phyloP scores from a whole-genome alignment of 2,329 filamentous ascomycete species.

The Aspergillus sojae region DNA sequence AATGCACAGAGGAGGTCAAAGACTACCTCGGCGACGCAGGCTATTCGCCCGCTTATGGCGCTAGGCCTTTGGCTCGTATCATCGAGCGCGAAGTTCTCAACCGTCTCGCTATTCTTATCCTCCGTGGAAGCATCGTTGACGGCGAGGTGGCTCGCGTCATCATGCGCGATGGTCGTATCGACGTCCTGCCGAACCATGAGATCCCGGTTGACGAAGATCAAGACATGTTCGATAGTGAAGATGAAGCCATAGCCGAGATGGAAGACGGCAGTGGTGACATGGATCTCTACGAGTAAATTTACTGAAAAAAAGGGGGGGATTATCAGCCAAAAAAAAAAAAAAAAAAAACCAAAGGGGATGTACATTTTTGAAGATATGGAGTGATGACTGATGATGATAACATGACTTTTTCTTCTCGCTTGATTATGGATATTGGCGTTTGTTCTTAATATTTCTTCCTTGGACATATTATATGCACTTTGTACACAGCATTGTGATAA shows the following conservation, averaged over 20 bases:
- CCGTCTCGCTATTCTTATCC: constrained; percentile 84
- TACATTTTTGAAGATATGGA: not conserved
- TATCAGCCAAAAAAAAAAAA: not conserved
- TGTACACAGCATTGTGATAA: not conserved
- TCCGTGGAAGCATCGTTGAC: constrained; percentile 81
- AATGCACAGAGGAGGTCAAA: constrained; percentile 81
- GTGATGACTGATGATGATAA: constrained; percentile 5
- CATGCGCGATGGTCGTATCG: constrained; percentile 76
- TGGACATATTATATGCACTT: not conserved
- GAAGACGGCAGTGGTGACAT: constrained; percentile 60
- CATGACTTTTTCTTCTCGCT: constrained; percentile 3
- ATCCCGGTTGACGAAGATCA: constrained; percentile 64
- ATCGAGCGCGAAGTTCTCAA: constrained; percentile 99
- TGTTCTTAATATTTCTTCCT: not conserved
- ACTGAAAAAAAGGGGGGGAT: not conserved
- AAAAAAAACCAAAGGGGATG: not conserved
- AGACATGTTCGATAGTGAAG: constrained; percentile 75
- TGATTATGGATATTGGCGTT: not conserved
- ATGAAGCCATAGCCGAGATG: constrained; percentile 74
- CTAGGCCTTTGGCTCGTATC: constrained; percentile 80
- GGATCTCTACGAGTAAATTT: constrained; percentile 61
- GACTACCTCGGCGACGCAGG: constrained; percentile 90
- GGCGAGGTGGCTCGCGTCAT: constrained; percentile 81
- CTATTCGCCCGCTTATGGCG: constrained; percentile 94
- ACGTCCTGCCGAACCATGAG: constrained; percentile 82